Base-by-base conservation (phyloP, 768 basidiomycete genomes). In the Xerocomus brunneocitrinus region DNA sequence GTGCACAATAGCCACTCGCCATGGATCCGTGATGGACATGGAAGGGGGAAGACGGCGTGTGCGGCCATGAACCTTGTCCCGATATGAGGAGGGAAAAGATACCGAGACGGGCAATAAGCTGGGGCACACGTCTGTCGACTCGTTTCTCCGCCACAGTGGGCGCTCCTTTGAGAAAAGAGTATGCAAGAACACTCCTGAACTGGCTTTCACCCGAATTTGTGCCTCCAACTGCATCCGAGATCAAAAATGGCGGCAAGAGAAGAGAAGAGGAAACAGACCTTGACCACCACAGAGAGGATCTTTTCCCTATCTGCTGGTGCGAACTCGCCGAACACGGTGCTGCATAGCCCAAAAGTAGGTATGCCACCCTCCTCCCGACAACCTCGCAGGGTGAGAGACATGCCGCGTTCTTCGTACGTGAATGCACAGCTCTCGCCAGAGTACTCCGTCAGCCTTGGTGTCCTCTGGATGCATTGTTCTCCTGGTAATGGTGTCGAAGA, bases 381-480 rank as follows among this genome's bases (percentile, higher is more conserved):
- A 19, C 65, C 64, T 42, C 59, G 62, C 38, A 69, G 30, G 0
- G 57, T 70, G 14, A 71, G 59, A 31, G 64, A 60, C 62, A 71
- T 70, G 34, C 55, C 60, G 46, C 49, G 60, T 32, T 70, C 66
- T 54, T 64, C 59, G 27, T 68, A 70, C 14, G 60, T 70, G 56
- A 71, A 69, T 22, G 66, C 55, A 34, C 49, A 59, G n/a, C 52
- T 60, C 39, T 58, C 68, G 13, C 47, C 55, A 25, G 49, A 42
- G 47, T 34, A 24, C 12, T 36, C 30, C 8, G 47, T 25, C n/a
- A 49, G 50, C 16, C 32, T 56, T 25, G 68, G 79, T 0, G 81
- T 78, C 41, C 73, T 74, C 39, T 81, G 77, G 8, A 88, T 76
- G 16, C 73, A 72, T 49, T 72, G 70, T 58, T 88, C 85, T 27